A percentile compares a stretch with the other conserved stretches of the same genome.
phyloP scores from a whole-genome alignment of 1,139 yeast genomes.

The Candida tropicalis region DNA sequence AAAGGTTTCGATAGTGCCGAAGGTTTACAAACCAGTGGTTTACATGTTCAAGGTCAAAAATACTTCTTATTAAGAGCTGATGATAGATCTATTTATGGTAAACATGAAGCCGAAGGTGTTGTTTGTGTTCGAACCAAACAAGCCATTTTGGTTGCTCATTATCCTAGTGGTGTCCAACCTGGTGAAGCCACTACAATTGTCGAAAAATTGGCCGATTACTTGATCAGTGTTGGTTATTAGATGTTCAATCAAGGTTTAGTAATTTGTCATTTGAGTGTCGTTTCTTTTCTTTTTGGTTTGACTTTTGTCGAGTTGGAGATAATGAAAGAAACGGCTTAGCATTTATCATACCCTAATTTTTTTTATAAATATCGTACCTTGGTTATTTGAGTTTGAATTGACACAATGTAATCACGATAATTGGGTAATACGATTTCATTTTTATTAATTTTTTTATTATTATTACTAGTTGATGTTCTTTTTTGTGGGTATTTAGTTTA shows the following conservation, averaged over 20 bases:
- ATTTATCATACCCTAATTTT: no score
- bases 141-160: conserved; percentile 91
- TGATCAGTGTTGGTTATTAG: conserved; percentile 83
- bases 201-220: conserved; percentile 92
- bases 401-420: no score
- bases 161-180: conserved; percentile 86
- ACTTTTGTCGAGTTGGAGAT: no score
- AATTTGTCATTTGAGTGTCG: not conserved
- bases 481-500: no score
- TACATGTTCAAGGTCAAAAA: conserved; percentile 83
- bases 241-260: not conserved
- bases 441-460: no score
- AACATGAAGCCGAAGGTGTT: conserved; percentile 84
- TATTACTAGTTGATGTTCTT: no score
- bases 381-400: no score
- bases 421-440: no score
- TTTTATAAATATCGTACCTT: no score
- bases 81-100: conserved; percentile 91
- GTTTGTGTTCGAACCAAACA: conserved; percentile 92
- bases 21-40: conserved; percentile 78
- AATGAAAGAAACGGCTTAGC: no score
- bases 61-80: conserved; percentile 89
- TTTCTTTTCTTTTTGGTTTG: not conserved
- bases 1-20: conserved; percentile 81
- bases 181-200: conserved; percentile 95